Evolutionary conservation across 495 filamentous ascomycete genomes (phyloP).

Genomic region (Oidiodendron maius): DNA sequence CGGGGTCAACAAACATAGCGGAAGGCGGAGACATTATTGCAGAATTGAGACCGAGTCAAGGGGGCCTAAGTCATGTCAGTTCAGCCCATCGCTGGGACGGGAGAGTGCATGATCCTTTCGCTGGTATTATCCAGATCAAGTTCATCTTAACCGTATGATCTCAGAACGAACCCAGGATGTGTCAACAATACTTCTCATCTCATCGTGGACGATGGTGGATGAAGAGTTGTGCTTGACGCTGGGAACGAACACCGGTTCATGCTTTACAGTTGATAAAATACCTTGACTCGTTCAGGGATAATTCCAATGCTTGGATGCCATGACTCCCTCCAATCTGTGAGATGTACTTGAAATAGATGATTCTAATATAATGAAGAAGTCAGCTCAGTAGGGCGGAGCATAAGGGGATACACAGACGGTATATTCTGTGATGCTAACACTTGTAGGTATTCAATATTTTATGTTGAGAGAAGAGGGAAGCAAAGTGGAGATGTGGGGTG

Average conservation of each 20-base stretch:
- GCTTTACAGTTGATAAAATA: slow-evolving; percentile 51
- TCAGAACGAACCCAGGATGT: slow-evolving; percentile 61
- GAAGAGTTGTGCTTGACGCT: slow-evolving; percentile 15
- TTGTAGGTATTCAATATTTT: no score
- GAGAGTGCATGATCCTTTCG: slow-evolving; percentile 85
- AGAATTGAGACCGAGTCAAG: slow-evolving; percentile 14
- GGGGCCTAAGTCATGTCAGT: no score
- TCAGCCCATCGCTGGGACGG: slow-evolving; percentile 23
- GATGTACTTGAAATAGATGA: not conserved
- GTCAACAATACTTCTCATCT: slow-evolving; percentile 15
- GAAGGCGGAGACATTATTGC: slow-evolving; percentile 71
- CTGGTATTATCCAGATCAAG: slow-evolving; percentile 99
- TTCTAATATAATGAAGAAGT: not conserved
- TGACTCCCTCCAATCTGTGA: slow-evolving; percentile 7
- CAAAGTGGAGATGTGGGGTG: not conserved
- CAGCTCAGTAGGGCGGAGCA: not conserved
- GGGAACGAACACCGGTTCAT: slow-evolving; percentile 64
- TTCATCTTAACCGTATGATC: slow-evolving; percentile 85
- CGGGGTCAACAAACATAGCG: slow-evolving; percentile 29
- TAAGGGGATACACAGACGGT: not conserved
- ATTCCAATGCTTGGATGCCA: slow-evolving; percentile 21
- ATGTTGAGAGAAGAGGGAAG: not conserved
- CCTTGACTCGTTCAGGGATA: slow-evolving; percentile 45
- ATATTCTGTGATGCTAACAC: no score
- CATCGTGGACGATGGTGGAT: slow-evolving; percentile 24